Evolutionary conservation across 768 basidiomycete genomes (phyloP), one percentile per base, ranked within the genome.

Genomic region (Hygrocybe coccinea): DNA sequence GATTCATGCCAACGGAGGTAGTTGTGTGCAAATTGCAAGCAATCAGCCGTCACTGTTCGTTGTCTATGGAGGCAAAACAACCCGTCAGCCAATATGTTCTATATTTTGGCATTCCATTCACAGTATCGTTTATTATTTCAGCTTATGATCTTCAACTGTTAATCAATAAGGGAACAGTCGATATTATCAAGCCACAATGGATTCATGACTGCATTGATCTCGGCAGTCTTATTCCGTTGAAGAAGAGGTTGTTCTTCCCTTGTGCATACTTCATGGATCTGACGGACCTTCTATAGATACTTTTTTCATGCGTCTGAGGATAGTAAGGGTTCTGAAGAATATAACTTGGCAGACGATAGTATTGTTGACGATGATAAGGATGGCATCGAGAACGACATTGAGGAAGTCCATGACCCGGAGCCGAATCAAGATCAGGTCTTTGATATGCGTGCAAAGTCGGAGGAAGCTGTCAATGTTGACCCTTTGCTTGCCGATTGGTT

Each of bases 181-280:
- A 91, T 59, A 83, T 95, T 49, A 72, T 95, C 56, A 84, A 79
- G 54, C 91, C 95, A 0, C 71, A 79, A 25, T 98, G 94, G 93
- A 74, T 98, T 52, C 65, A 76, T 36, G 89, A 93, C 64, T 94
- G 86, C 21, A 76, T 95, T n/a, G 74, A 77, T 5, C 71, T 74
- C 25, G 79, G 77, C 10, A 72, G 79, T 55, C 73, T 76, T 17
- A 69, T 82, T 24, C 85, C 90, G 1, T 71, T 94, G 56, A 76
- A 68, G 37, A 85, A 86, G 69, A 86, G 82, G 92, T 93, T 62
- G 6, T 24, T 46, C 21, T n/a, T 9, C 21, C 21, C 47, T 15
- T 10, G 3, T 15, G 15, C 33, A 15, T 19, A 14, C n/a, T 35
- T 6, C 29, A 15, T 49, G 2, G 15, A 7, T 43, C 29, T 34